Base-by-base conservation (phyloP, 148 eudicot genomes). In the Camellia granthamiana region DNA sequence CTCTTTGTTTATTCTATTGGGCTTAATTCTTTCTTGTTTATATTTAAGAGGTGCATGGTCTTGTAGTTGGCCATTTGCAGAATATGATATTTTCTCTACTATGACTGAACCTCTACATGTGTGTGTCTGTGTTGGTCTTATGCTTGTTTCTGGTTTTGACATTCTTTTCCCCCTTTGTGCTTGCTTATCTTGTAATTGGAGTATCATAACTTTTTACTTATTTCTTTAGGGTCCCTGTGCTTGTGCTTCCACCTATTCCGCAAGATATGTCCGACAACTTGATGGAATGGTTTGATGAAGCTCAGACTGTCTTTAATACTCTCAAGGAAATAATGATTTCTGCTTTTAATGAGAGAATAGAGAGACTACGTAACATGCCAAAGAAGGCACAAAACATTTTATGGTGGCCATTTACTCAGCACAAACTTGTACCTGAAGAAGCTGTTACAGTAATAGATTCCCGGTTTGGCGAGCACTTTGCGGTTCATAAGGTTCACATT, bases 361-460 rank as follows among this genome's bases (percentile, higher is more conserved):
- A 88, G 83, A 88, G 95, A 84, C 81, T 97, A 83, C 89, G 74
- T 80, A 88, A 82, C 51, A 88, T 94, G 94, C 88, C 89, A 79
- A 90, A 90, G 86, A 91, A 84, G 86, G 97, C 98, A 69, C 85
- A 86, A 75, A 92, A 92, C 13, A 79, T 90, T 65, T 78, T 97
- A 30, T 97, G 99, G 99, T 97, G 99, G 99, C 99, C 99, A 64
- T 97, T 94, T 86, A 97, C 99, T 51, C 99, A 97, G 77, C 99
- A 97, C 81, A 89, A 88, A 83, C 90, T 97, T 83, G 94, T 97
- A 78, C 88, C 97, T 5, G 85, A 86, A 74, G 94, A 88, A 79
- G 89, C 84, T 41, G 84, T 94, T 79, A 93, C 98, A 56, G 97
- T 97, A 21, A 94, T 97, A 68, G 99, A 97, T 89, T 97, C 98